Conservation (phyloP, 441 rosid species). For the Erysimum pusillum region DNA sequence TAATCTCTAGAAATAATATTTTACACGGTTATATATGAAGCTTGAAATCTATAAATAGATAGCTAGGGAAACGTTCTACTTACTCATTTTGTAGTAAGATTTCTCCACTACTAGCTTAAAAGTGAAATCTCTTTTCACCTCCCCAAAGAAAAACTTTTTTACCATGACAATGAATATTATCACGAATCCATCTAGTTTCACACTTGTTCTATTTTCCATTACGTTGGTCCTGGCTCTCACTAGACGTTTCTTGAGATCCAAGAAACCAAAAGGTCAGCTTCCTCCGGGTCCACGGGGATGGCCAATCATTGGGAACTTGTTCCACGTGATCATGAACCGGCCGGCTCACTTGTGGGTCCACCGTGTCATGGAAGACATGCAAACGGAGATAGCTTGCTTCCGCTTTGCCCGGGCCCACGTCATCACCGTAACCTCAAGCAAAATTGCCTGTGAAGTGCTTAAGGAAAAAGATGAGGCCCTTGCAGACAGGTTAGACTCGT, state of each 20-base stretch:
- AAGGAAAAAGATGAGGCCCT: constrained; percentile 47
- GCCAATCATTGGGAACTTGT: too few species aligned
- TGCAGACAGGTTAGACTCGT: constrained; percentile 41
- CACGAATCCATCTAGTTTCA: neutral
- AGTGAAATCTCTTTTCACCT: too few species aligned
- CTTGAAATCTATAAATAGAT: too few species aligned
- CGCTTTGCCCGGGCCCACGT: constrained; percentile 35
- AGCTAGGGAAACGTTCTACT: too few species aligned
- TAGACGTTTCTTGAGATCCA: constrained; percentile 4
- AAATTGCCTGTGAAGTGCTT: constrained; percentile 50
- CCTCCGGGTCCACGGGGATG: constrained; percentile 50
- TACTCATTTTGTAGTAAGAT: too few species aligned
- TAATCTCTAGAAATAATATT: too few species aligned
- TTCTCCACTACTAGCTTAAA: too few species aligned
- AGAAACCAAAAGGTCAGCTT: constrained; percentile 40
- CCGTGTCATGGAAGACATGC: constrained; percentile 42
- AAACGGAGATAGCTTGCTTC: too few species aligned
- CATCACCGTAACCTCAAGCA: constrained; percentile 54
- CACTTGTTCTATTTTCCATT: neutral
- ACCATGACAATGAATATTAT: neutral
- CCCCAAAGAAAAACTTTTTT: too few species aligned
- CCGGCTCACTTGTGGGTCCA: too few species aligned
- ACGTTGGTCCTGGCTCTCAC: neutral
- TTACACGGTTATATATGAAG: too few species aligned
- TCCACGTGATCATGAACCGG: too few species aligned